Evolutionary conservation across 805 yeast genomes (phyloP).

Genomic region (Candida coleopterorum): DNA sequence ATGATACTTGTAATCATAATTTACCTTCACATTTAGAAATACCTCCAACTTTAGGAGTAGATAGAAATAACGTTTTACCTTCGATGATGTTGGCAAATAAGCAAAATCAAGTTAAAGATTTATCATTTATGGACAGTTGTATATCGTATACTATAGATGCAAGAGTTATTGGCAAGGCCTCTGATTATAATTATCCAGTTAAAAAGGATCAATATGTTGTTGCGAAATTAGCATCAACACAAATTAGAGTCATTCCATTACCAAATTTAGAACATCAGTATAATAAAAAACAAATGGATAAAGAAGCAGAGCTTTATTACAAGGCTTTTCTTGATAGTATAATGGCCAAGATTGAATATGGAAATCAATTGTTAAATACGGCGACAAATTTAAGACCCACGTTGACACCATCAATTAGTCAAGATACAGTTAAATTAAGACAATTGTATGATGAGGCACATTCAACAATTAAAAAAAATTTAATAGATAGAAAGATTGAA

Average conservation of each 20-base stretch:
- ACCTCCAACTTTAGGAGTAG: slow-evolving; percentile 34
- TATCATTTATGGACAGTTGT: slow-evolving; percentile 31
- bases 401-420: slow-evolving; percentile 5
- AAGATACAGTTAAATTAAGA: slow-evolving; percentile 17
- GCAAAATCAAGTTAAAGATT: slow-evolving; percentile 23
- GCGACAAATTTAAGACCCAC: slow-evolving; percentile 16
- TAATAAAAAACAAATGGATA: slow-evolving; percentile 10
- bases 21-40: slow-evolving; percentile 30
- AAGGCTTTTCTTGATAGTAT: slow-evolving; percentile 31
- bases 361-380: slow-evolving; percentile 14
- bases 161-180: slow-evolving; percentile 37
- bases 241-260: slow-evolving; percentile 33
- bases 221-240: slow-evolving; percentile 27
- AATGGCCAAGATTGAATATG: slow-evolving; percentile 21
- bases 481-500: slow-evolving; percentile 12
- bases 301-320: slow-evolving; percentile 23
- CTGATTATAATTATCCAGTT: slow-evolving; percentile 23
- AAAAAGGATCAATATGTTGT: slow-evolving; percentile 31
- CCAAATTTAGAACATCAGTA: slow-evolving; percentile 17
- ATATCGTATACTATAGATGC: slow-evolving; percentile 35
- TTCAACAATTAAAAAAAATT: slow-evolving; percentile 14
- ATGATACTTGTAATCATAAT: slow-evolving; percentile 34
- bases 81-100: slow-evolving; percentile 21
- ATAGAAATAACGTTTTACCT: slow-evolving; percentile 21
- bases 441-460: slow-evolving; percentile 28